These are phyloP conservation scores for Nigrograna mackinnonii DNA, from an alignment of 2,329 filamentous ascomycete species.

Conservation along the genomic window DNA sequence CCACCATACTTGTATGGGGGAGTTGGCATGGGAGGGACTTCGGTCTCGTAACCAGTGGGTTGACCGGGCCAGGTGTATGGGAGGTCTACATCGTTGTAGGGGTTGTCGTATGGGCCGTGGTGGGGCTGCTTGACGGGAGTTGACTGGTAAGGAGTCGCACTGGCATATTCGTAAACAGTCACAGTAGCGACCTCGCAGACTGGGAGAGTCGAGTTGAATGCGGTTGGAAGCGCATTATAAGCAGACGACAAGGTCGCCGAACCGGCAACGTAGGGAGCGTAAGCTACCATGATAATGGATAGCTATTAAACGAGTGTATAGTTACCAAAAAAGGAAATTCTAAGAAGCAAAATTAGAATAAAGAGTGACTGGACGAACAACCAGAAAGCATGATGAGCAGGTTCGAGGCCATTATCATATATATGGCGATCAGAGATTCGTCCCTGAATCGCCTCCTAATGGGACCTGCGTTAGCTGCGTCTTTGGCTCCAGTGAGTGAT, in stretches of 20 bases:
- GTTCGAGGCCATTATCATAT: slow-evolving; percentile 5
- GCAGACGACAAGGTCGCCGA: slow-evolving; percentile 24
- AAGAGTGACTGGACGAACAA: slow-evolving; percentile 11
- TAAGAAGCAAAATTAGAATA: slow-evolving; percentile 11
- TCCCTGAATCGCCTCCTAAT: slow-evolving; percentile 6
- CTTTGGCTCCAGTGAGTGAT: not conserved
- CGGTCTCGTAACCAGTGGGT: slow-evolving; percentile 20
- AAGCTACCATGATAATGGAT: slow-evolving; percentile 24
- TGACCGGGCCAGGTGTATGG: slow-evolving; percentile 29
- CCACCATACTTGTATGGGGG: slow-evolving; percentile 27
- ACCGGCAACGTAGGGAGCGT: slow-evolving; percentile 27
- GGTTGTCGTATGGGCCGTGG: slow-evolving; percentile 32
- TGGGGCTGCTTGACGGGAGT: slow-evolving; percentile 25
- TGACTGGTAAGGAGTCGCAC: slow-evolving; percentile 14
- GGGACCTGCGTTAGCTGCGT: slow-evolving; percentile 6
- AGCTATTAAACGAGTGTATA: slow-evolving; percentile 13
- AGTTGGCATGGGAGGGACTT: slow-evolving; percentile 19
- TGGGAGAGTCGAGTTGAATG: slow-evolving; percentile 2
- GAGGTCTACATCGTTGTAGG: slow-evolving; percentile 28
- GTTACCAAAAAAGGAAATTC: slow-evolving; percentile 7
- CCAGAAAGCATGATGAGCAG: slow-evolving; percentile 5
- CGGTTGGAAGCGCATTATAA: slow-evolving; percentile 7
- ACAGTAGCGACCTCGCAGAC: slow-evolving; percentile 2
- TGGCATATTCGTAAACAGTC: slow-evolving; percentile 4
- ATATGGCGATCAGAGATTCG: not conserved